These are phyloP conservation scores for Niveomyces coronatus DNA, from an alignment of 2,329 filamentous ascomycete genomes.

Conservation along the genomic window DNA sequence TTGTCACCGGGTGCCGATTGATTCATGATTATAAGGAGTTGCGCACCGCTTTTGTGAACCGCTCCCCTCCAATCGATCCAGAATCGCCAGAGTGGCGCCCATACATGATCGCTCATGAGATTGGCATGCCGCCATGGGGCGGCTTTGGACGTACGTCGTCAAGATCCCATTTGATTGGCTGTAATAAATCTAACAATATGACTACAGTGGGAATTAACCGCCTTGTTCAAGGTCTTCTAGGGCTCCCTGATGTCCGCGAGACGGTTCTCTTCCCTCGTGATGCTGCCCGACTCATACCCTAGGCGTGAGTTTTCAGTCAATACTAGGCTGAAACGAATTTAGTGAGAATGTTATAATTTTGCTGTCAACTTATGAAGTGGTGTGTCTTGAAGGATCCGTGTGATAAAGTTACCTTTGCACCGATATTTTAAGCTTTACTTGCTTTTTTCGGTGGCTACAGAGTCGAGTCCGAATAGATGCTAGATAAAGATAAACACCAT, in stretches of 20 bases:
- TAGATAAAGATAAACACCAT: neutral
- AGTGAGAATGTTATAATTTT: neutral
- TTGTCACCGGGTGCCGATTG: neutral
- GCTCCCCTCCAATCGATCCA: neutral
- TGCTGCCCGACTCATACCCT: neutral
- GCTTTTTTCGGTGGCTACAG: neutral
- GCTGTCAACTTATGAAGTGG: neutral
- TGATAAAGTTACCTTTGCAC: neutral
- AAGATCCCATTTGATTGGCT: neutral
- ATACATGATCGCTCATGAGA: neutral
- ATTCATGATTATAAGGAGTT: neutral
- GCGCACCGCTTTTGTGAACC: neutral
- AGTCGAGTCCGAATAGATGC: neutral
- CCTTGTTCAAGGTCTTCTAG: neutral
- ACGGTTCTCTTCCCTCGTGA: neutral
- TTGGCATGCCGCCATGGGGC: conserved; percentile 3
- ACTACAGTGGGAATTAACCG: neutral
- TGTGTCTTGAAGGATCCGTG: neutral
- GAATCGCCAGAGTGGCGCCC: neutral
- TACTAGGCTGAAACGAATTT: neutral
- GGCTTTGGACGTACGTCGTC: neutral
- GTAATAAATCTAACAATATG: neutral
- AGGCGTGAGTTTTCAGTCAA: neutral
- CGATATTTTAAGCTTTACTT: neutral
- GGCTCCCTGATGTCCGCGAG: neutral